These are phyloP conservation scores for Vaccinium vitisidaea DNA, from an alignment of 148 eudicot genomes.

Conservation along the genomic window DNA sequence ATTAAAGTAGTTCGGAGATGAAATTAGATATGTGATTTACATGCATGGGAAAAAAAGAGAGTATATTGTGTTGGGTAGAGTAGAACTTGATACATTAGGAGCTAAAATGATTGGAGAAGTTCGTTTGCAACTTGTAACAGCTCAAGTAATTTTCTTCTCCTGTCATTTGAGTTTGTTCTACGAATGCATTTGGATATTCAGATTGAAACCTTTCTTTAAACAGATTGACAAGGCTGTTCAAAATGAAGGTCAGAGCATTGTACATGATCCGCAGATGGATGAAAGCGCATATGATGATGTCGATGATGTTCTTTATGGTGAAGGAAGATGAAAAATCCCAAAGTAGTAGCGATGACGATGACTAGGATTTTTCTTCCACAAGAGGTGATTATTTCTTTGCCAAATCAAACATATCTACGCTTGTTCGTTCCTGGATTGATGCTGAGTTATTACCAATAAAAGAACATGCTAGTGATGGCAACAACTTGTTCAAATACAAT, in stretches of 20 bases:
- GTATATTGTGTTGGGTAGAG: too few species aligned
- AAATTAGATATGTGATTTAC: too few species aligned
- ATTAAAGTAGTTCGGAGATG: too few species aligned
- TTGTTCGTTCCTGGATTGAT: not conserved
- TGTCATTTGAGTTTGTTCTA: not conserved
- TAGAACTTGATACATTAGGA: too few species aligned
- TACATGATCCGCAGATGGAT: slow-evolving; percentile 31
- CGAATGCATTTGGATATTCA: not conserved
- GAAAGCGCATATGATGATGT: slow-evolving; percentile 75
- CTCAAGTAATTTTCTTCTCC: slow-evolving; percentile 19
- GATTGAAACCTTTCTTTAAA: not conserved
- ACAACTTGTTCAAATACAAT: not conserved
- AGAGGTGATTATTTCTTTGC: slow-evolving; percentile 6
- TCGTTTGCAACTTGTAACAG: slow-evolving; percentile 61
- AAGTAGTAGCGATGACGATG: slow-evolving; percentile 53
- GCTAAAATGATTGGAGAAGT: too few species aligned
- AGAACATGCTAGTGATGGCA: not conserved
- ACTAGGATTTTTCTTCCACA: slow-evolving; percentile 20
- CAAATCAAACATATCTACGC: not conserved
- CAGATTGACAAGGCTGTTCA: slow-evolving; percentile 75
- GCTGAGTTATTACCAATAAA: not conserved
- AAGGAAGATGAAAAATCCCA: slow-evolving; percentile 60
- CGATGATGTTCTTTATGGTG: slow-evolving; percentile 65
- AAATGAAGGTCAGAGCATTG: slow-evolving; percentile 34
- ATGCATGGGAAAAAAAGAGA: too few species aligned